Evolutionary conservation across 495 filamentous ascomycete genomes (phyloP).

Genomic region (Lophium mytilinum): DNA sequence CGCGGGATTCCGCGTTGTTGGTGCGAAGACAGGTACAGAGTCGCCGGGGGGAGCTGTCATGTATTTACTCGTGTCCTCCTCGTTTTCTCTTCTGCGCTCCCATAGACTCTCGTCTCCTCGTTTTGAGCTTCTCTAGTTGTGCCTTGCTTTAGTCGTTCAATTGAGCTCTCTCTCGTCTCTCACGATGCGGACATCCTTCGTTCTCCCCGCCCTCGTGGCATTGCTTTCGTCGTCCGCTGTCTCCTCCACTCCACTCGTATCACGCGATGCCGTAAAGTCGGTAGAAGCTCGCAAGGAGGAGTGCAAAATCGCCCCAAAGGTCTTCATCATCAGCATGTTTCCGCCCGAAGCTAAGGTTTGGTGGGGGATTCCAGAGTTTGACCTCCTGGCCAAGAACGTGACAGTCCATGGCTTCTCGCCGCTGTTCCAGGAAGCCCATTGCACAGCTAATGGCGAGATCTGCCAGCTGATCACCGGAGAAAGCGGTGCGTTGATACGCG

Average conservation of each 20-base stretch:
- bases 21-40: too few species aligned
- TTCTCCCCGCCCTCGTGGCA: not conserved
- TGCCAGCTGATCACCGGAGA: slow-evolving; percentile 55
- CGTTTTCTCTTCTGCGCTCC: too few species aligned
- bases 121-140: too few species aligned
- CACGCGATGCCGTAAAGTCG: not conserved
- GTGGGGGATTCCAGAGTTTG: slow-evolving; percentile 54
- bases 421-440: slow-evolving; percentile 56
- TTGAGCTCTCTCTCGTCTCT: not conserved
- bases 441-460: slow-evolving; percentile 46
- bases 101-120: too few species aligned
- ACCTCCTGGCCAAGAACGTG: slow-evolving; percentile 50
- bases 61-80: too few species aligned
- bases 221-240: not conserved
- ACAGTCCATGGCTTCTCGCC: slow-evolving; percentile 59
- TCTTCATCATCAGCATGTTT: slow-evolving; percentile 69
- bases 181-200: not conserved
- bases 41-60: too few species aligned
- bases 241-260: not conserved
- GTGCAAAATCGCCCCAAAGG: slow-evolving; percentile 49
- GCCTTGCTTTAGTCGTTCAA: not conserved
- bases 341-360: slow-evolving; percentile 58
- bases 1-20: too few species aligned
- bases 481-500: slow-evolving; percentile 4
- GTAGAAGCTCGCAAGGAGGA: not conserved